Percentiles rank a stretch among this genome's conserved stretches.
Evolutionary conservation across 495 filamentous ascomycete genomes (phyloP).

Genomic region (Corynascus novoguineensis): DNA sequence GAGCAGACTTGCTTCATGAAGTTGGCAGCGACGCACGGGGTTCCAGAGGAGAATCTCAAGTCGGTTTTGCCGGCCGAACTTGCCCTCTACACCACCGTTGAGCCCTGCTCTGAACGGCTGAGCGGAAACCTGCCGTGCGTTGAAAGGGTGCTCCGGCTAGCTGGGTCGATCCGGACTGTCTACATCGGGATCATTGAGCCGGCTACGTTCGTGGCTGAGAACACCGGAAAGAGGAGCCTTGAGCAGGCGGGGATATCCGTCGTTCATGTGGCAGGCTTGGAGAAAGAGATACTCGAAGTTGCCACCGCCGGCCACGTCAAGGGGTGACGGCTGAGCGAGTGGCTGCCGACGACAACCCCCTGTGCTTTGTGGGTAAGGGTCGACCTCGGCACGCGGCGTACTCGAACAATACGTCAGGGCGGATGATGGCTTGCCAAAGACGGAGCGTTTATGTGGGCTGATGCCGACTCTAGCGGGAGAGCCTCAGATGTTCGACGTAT

Average conservation of each 20-base stretch:
- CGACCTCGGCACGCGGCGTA: too few relatives aligned
- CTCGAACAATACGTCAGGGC: too few relatives aligned
- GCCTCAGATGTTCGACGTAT: too few relatives aligned
- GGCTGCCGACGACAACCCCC: too few relatives aligned
- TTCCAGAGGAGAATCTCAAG: constrained; percentile 52
- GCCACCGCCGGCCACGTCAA: constrained; percentile 70
- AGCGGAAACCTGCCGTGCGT: constrained; percentile 80
- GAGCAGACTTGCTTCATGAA: constrained; percentile 89
- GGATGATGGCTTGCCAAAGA: too few relatives aligned
- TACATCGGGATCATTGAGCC: constrained; percentile 88
- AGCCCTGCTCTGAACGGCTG: constrained; percentile 78
- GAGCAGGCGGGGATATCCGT: constrained; percentile 69
- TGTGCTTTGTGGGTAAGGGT: too few relatives aligned
- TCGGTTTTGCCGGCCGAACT: constrained; percentile 51
- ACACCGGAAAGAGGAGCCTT: constrained; percentile 65
- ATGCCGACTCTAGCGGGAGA: too few relatives aligned
- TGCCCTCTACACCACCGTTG: constrained; percentile 87
- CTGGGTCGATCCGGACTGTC: constrained; percentile 62
- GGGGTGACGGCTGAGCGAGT: constrained; percentile 10
- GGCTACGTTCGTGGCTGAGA: constrained; percentile 76
- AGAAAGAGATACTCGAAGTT: constrained; percentile 72
- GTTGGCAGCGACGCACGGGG: constrained; percentile 45
- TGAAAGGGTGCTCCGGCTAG: constrained; percentile 66
- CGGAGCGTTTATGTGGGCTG: too few relatives aligned
- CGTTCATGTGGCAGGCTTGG: constrained; percentile 65